phyloP scores from a whole-genome alignment of 176 grass and related monocot genomes.

The Phragmites australis region DNA sequence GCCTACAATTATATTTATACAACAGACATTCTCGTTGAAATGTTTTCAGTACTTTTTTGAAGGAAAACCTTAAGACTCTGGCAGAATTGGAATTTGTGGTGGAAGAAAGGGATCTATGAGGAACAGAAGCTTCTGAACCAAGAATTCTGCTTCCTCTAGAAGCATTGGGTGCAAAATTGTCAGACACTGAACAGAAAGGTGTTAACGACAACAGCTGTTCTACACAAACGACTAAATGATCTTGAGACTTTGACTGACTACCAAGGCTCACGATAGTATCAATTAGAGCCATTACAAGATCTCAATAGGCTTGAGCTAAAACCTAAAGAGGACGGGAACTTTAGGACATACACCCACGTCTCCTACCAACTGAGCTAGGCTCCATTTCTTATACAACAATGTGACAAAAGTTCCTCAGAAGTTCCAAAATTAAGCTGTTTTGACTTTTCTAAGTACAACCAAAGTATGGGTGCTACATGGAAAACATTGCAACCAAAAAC shows the following conservation, averaged over 20 bases:
- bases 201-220: not conserved
- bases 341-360: not conserved
- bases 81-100: not conserved
- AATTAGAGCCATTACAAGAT: too few relatives aligned
- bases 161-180: not conserved
- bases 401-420: not conserved
- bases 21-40: too few relatives aligned
- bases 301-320: not conserved
- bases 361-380: not conserved
- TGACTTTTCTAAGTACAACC: not conserved
- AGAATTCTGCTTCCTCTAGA: constrained; percentile 12
- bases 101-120: not conserved
- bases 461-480: not conserved
- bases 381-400: not conserved
- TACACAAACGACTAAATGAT: not conserved
- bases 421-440: not conserved
- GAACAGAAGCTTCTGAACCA: not conserved
- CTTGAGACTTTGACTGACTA: not conserved
- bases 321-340: not conserved
- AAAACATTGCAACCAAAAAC: not conserved
- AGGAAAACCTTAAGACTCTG: too few relatives aligned
- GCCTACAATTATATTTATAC: not conserved
- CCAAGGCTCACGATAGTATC: not conserved
- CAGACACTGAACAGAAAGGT: not conserved
- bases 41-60: not conserved